These are phyloP conservation scores for Monosporascus sp. DNA, from an alignment of 2,329 filamentous ascomycete genomes.

Conservation along the genomic window DNA sequence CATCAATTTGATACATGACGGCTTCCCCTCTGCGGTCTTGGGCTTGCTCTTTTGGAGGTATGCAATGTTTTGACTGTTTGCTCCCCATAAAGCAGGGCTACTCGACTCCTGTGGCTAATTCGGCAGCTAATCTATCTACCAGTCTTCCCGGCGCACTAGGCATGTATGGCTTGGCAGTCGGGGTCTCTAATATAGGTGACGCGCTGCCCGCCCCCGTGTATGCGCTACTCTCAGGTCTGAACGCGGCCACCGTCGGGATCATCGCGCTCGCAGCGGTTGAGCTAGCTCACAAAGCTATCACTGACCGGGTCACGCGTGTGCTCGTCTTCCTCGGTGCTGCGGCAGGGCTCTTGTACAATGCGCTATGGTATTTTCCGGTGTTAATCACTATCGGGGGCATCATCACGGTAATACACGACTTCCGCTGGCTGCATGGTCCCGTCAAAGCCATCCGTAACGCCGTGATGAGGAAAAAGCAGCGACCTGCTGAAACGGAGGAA, in stretches of 20 bases:
- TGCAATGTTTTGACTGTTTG: constrained; percentile 3
- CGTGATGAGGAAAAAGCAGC: neutral
- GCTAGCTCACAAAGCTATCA: constrained; percentile 63
- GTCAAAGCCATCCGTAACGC: constrained; percentile 1
- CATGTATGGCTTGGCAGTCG: constrained; percentile 64
- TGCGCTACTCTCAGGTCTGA: constrained; percentile 66
- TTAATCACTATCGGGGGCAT: constrained; percentile 55
- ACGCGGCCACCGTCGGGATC: constrained; percentile 67
- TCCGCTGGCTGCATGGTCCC: constrained; percentile 42
- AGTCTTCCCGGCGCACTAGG: constrained; percentile 65
- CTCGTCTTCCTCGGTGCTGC: constrained; percentile 59
- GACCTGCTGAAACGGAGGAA: neutral
- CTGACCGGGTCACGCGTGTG: constrained; percentile 56
- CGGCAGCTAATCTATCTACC: neutral
- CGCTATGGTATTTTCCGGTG: constrained; percentile 70
- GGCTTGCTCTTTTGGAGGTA: constrained; percentile 62
- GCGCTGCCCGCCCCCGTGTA: constrained; percentile 59
- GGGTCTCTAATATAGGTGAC: constrained; percentile 55
- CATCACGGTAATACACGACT: constrained; percentile 52
- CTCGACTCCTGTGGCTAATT: neutral
- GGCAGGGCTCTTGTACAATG: constrained; percentile 65
- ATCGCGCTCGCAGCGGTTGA: constrained; percentile 66
- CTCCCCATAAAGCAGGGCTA: neutral
- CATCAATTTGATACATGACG: constrained; percentile 59
- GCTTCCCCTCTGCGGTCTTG: constrained; percentile 51